Percentiles rank a stretch among this genome's conserved stretches.
phyloP scores from a whole-genome alignment of 306 rosid species.

The Acacia acuminata region DNA sequence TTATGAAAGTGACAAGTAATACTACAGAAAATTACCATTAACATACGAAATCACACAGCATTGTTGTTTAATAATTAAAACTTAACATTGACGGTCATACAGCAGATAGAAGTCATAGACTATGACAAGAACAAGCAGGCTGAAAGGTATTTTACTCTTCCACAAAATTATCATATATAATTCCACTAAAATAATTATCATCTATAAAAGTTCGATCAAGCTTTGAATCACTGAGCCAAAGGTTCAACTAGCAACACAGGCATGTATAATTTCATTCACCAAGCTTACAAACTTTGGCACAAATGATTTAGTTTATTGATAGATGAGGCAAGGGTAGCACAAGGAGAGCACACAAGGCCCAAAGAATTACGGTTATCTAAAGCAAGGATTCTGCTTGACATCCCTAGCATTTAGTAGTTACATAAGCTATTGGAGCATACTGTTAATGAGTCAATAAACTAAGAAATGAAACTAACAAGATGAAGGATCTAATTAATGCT shows the following conservation, averaged over 20 bases:
- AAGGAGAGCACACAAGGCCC: not conserved
- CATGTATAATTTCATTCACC: not conserved
- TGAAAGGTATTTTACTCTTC: not conserved
- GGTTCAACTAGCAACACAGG: not conserved
- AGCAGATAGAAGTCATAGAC: not conserved
- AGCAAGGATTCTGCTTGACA: slow-evolving; percentile 2
- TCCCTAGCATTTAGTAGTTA: not conserved
- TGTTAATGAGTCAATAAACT: slow-evolving; percentile 22
- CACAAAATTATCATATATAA: not conserved
- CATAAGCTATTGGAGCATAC: not conserved
- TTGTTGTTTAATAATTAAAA: not conserved
- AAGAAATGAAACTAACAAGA: not conserved
- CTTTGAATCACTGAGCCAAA: not conserved
- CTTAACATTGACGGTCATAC: not conserved
- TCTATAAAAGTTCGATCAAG: not conserved
- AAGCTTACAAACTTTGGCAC: not conserved
- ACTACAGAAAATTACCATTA: slow-evolving; percentile 13
- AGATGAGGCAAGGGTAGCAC: not conserved
- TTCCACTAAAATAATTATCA: not conserved
- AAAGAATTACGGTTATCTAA: slow-evolving; percentile 1
- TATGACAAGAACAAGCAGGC: not conserved
- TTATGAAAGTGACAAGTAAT: slow-evolving; percentile 21
- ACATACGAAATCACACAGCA: not conserved
- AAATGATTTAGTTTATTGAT: not conserved
- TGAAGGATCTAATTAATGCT: too few species aligned